A percentile compares a stretch with the other conserved stretches of the same genome.
phyloP scores from a whole-genome alignment of 139 green algal genomes.

The Picochlorum sp. region DNA sequence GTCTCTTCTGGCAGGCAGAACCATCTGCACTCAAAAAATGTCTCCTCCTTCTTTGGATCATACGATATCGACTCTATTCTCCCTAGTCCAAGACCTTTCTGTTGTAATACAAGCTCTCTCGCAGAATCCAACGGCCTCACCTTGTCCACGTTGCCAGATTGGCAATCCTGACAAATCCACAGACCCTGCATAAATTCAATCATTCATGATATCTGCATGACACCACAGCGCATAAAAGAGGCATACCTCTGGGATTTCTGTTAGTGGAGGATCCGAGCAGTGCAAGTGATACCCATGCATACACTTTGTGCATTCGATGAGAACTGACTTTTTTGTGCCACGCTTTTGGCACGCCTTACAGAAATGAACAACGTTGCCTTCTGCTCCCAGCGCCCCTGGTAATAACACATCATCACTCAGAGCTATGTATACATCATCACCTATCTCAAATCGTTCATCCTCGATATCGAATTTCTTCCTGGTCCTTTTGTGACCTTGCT shows the following conservation, averaged over 20 bases:
- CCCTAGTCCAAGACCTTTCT: conserved; percentile 30
- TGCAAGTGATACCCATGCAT: conserved; percentile 75
- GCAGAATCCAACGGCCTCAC: conserved; percentile 13
- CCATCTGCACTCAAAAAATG: conserved; percentile 46
- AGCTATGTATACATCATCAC: conserved; percentile 33
- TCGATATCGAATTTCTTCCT: conserved; percentile 6
- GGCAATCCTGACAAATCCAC: conserved; percentile 63
- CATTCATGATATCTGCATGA: too few species aligned
- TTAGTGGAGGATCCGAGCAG: conserved; percentile 70
- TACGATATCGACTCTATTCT: conserved; percentile 43
- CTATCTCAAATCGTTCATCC: conserved; percentile 12
- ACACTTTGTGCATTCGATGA: conserved; percentile 87
- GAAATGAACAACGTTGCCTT: conserved; percentile 11
- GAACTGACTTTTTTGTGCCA: conserved; percentile 19
- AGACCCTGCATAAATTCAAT: conserved; percentile 34
- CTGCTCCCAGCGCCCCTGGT: background rate
- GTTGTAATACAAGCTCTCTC: conserved; percentile 43
- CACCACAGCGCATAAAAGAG: too few species aligned
- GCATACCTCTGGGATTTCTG: conserved; percentile 39
- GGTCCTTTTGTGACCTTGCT: background rate
- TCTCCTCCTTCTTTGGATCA: conserved; percentile 6
- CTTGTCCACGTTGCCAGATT: conserved; percentile 6
- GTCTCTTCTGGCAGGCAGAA: conserved; percentile 80
- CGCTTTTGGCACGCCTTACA: conserved; percentile 20
- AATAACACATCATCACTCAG: conserved; percentile 10